Evolutionary conservation across 2,329 filamentous ascomycete species (phyloP), one percentile per base, ranked within the genome.

Genomic region (Fusarium solani-melongenae): DNA sequence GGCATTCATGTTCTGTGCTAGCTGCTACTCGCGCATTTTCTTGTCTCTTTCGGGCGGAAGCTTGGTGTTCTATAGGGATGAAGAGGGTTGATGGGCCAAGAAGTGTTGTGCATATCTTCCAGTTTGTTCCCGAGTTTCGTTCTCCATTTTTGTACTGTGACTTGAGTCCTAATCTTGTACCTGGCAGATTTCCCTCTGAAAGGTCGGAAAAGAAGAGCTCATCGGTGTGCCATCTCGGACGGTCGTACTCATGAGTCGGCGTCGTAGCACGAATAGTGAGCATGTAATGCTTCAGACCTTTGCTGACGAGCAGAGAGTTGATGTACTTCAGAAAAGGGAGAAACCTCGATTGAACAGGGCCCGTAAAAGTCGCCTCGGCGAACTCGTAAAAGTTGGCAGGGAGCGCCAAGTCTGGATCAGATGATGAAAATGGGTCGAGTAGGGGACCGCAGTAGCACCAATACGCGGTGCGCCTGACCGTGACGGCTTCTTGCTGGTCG

Each of bases 171-270:
- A 75, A 11, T 0, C 70, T 12, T 0, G 66, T 72, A 0, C 73
- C 73, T 7, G 67, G 72, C 2, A 76, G 65, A 27, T 65, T 64
- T 12, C 75, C 73, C 5, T 66, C 69, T 8, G 59, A 64, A 24
- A 66, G 6, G 2, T 75, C 57, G 56, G 67, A 67, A 68, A 83
- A 88, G 76, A 88, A 87, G 17, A 85, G 76, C 64, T 88, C 85
- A 69, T 88, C 86, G 0, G 84, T 84, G 67, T 88, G 86, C 86
- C 86, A 88, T 55, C 86, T 78, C 1, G 84, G 83, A 11, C 71
- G 78, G 69, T 88, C 83, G 73, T 82, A 88, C 29, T 86, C 84
- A 34, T 72, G 51, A 0, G 83, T 85, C 0, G 84, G 80, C 46
- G 77, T 83, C 0, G 84, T 85, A 57, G 86, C 85, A 53, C 86